phyloP scores from a whole-genome alignment of 2,329 filamentous ascomycete genomes.

The Microdochium trichocladiopsis region DNA sequence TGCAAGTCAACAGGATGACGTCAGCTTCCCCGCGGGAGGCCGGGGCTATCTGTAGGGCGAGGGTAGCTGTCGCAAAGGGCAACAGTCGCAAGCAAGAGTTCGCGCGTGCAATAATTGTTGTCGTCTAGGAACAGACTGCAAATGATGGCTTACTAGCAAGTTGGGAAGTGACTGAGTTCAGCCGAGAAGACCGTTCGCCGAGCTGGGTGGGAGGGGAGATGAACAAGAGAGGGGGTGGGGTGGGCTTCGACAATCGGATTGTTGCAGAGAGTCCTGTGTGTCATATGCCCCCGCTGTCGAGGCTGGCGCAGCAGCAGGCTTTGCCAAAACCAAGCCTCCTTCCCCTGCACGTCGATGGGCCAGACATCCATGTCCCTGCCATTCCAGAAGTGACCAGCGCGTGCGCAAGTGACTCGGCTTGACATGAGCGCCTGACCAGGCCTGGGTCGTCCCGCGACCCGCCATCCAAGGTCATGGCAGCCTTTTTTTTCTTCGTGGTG shows the following conservation, averaged over 20 bases:
- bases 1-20: conserved; percentile 3
- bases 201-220: no score
- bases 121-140: no score
- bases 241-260: no score
- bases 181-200: no score
- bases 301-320: background rate
- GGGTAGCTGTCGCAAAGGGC: background rate
- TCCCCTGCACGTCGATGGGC: background rate
- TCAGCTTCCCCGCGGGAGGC: conserved; percentile 10
- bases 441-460: no score
- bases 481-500: no score
- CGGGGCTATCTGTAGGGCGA: background rate
- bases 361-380: background rate
- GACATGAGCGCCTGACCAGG: background rate
- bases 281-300: background rate
- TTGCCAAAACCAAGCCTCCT: background rate
- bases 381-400: background rate
- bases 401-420: background rate
- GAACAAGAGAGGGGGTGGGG: no score
- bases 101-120: background rate
- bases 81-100: background rate
- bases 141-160: no score
- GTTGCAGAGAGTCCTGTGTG: background rate
- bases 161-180: no score
- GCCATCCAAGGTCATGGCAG: no score